Base-by-base conservation (phyloP, 2,329 filamentous ascomycete genomes). In the Acephala macrosclerotiorum region DNA sequence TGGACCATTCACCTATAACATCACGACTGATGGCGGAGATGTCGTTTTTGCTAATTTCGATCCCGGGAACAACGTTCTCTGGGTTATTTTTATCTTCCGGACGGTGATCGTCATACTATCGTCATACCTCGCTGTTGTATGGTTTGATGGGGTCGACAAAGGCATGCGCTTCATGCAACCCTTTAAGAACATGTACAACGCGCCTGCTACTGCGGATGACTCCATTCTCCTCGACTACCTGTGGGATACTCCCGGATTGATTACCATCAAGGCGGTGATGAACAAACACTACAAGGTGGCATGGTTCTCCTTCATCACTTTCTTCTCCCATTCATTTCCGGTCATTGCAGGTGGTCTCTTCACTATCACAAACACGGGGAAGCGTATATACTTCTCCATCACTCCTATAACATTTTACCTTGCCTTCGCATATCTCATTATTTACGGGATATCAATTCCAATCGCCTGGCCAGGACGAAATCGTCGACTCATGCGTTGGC, bases 291-390 rank as follows among this genome's bases (percentile, higher is more conserved):
- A 29, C 12, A 7, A 5, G 3, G 47, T 53, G 8, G 47, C 47
- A 25, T 53, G 47, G 47, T 53, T 9, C 14, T 53, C 47, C 18
- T 53, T 53, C 47, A 53, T 53, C 11, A 16, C 47, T 3, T 25
- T 53, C 47, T 53, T 53, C 26, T 53, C 47, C 7, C 20, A 6
- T 9, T 9, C 4, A 5, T 53, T 53, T 53, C 47, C 47, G 3
- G 22, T 53, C 20, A 5, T 53, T 8, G 47, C 22, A 4, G 47
- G 47, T 53, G 47, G 47, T 20, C 20, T 53, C 26, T 53, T 53
- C 26, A 14, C 20, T 14, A 53, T 53, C 47, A 53, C 47, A 20
- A 53, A 53, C 16, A 53, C 47, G 8, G 47, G 47, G 20, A 53
- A 53, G 20, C 47, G 47, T 16, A 53, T 53, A 12, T 53, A 53